phyloP scores from a whole-genome alignment of 2,329 filamentous ascomycete genomes.

The Fusarium falciforme region DNA sequence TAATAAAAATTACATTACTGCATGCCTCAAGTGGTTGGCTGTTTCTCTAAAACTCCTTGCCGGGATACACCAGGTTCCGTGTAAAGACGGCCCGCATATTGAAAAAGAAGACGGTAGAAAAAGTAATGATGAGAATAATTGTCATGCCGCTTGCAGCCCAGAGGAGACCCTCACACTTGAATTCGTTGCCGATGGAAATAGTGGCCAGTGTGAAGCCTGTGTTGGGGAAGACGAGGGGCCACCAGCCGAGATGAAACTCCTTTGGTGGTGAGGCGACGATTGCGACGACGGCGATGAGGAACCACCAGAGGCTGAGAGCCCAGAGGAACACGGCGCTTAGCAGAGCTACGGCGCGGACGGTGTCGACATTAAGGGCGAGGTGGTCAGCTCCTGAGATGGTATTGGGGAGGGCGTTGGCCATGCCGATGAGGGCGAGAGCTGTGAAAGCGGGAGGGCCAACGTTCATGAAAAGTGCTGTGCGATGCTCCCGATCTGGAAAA shows the following conservation, averaged over 20 bases:
- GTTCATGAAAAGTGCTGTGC: constrained; percentile 79
- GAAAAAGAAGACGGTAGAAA: constrained; percentile 58
- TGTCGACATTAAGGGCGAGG: constrained; percentile 53
- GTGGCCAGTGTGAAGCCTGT: constrained; percentile 69
- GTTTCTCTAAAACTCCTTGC: constrained; percentile 52
- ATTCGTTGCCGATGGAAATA: constrained; percentile 62
- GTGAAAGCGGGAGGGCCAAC: constrained; percentile 82
- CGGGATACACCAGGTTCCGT: constrained; percentile 68
- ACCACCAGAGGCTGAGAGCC: constrained; percentile 71
- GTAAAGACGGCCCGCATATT: constrained; percentile 58
- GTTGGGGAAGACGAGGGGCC: constrained; percentile 73
- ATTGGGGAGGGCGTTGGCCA: constrained; percentile 61
- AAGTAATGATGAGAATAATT: constrained; percentile 56
- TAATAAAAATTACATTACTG: background rate
- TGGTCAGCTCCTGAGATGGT: constrained; percentile 59
- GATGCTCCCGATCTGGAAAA: constrained; percentile 68
- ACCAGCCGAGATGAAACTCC: constrained; percentile 72
- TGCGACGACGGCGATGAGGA: constrained; percentile 54
- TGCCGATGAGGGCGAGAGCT: constrained; percentile 75
- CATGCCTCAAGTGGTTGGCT: constrained; percentile 55
- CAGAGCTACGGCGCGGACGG: constrained; percentile 60
- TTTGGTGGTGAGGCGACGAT: constrained; percentile 54
- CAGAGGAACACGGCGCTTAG: constrained; percentile 70
- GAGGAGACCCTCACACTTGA: constrained; percentile 57
- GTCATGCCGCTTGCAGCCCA: constrained; percentile 65